Evolutionary conservation across 129 eudicot genomes (phyloP), one percentile per base, ranked within the genome.

Genomic region (Arctium lappa): DNA sequence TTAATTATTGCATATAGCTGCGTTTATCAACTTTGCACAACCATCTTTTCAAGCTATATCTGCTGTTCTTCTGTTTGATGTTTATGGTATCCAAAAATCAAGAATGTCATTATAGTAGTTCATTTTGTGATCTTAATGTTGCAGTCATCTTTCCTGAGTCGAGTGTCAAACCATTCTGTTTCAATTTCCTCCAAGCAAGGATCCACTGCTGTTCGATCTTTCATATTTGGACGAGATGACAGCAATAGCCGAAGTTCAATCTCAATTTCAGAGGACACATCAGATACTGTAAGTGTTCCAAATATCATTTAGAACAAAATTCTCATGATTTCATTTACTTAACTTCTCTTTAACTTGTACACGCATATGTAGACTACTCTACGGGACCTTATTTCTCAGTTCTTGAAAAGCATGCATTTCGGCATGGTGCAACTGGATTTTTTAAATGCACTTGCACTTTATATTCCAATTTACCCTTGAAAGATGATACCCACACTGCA

Each of bases 171-270:
- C 69, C 88, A 83, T 74, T 85, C 87, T 27, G 68, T 89, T 66
- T 81, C 91, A 76, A 71, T 91, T 37, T 82, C 91, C 56, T 85
- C 85, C 5, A 92, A 88, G 81, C 85, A 89, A 84, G 88, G 92
- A 76, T 68, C 93, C 46, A 82, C 78, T 69, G 77, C 76, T 48
- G 85, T 40, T 8, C 86, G 89, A 38, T 88, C 97, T 34, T 92
- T 79, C 72, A 87, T 94, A 69, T 94, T 94, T 83, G 98, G 97
- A 71, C 85, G 98, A 80, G 98, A 94, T 82, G 98, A 94, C 87
- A 92, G 98, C 71, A 94, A 91, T 74, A 94, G 97, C 84, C 89
- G 94, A 82, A 89, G 87, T 85, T 94, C 97, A 78, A 69, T 89
- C 1, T 87, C 89, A 12, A 15, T 83, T 62, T 82, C 93, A 74